Percentiles rank a stretch among this genome's conserved stretches.
These are phyloP conservation scores for Talaromyces sp. DNA, from an alignment of 2,329 filamentous ascomycete genomes.

Conservation along the genomic window DNA sequence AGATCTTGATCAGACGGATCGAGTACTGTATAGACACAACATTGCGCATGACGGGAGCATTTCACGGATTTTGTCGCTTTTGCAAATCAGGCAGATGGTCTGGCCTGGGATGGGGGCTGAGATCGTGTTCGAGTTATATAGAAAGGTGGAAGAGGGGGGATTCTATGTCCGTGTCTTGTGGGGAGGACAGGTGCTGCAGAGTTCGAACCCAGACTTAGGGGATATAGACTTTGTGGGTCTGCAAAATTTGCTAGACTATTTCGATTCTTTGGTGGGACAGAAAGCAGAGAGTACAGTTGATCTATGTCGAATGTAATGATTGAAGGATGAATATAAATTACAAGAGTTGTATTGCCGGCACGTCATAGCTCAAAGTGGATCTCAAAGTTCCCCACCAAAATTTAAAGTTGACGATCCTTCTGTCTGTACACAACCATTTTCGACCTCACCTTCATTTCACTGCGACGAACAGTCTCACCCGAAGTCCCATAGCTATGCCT, in stretches of 20 bases:
- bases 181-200: constrained; percentile 63
- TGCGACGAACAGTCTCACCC: background rate
- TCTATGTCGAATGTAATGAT: background rate
- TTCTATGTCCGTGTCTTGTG: constrained; percentile 66
- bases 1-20: constrained; percentile 31
- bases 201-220: constrained; percentile 66
- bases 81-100: constrained; percentile 73
- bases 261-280: constrained; percentile 66
- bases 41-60: constrained; percentile 76
- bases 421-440: background rate
- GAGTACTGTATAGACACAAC: constrained; percentile 65
- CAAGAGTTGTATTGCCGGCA: background rate
- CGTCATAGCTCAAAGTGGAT: background rate
- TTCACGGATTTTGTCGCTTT: constrained; percentile 62
- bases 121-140: constrained; percentile 72
- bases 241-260: constrained; percentile 62
- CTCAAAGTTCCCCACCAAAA: constrained; percentile 2
- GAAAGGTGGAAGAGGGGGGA: constrained; percentile 40
- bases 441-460: background rate
- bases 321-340: too few species aligned
- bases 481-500: background rate
- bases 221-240: constrained; percentile 67
- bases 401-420: constrained; percentile 2
- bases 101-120: constrained; percentile 83
- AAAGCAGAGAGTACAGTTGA: constrained; percentile 31